A percentile compares a stretch with the other conserved stretches of the same genome.
These are phyloP conservation scores for Dalbergia cochinchinensis DNA, from an alignment of 306 rosid genomes.

Conservation along the genomic window DNA sequence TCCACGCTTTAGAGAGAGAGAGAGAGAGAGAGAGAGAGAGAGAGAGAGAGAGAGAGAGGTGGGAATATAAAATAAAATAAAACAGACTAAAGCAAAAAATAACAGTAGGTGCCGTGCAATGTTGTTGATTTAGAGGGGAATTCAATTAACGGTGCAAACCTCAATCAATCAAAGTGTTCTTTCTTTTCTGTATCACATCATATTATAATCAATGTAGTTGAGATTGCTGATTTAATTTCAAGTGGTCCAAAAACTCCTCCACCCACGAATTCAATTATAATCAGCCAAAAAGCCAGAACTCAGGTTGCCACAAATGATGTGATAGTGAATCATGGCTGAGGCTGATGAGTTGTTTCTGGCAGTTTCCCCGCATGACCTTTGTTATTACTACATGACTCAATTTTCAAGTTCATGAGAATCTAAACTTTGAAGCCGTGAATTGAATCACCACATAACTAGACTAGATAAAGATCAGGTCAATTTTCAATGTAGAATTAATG, in stretches of 20 bases:
- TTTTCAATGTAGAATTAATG: constrained; percentile 38
- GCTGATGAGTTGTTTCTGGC: constrained; percentile 5
- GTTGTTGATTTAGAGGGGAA: constrained; percentile 17
- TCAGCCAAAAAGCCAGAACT: constrained; percentile 36
- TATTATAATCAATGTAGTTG: background rate
- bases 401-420: background rate
- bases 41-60: too few relatives aligned
- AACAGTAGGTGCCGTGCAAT: constrained; percentile 19
- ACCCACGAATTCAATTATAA: constrained; percentile 22
- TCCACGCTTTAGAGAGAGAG: too few relatives aligned
- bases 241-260: constrained; percentile 41
- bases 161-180: constrained; percentile 24
- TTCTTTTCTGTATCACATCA: background rate
- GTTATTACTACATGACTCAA: constrained; percentile 1
- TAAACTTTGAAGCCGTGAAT: constrained; percentile 41
- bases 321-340: constrained; percentile 15
- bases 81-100: background rate
- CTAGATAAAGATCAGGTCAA: constrained; percentile 45
- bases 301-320: constrained; percentile 42
- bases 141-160: background rate
- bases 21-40: too few relatives aligned
- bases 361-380: constrained; percentile 22
- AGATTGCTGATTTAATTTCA: background rate
- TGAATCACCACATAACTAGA: background rate
- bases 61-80: background rate